phyloP scores from a whole-genome alignment of 2,329 filamentous ascomycete species.

The Allantophomopsis cytisporea region DNA sequence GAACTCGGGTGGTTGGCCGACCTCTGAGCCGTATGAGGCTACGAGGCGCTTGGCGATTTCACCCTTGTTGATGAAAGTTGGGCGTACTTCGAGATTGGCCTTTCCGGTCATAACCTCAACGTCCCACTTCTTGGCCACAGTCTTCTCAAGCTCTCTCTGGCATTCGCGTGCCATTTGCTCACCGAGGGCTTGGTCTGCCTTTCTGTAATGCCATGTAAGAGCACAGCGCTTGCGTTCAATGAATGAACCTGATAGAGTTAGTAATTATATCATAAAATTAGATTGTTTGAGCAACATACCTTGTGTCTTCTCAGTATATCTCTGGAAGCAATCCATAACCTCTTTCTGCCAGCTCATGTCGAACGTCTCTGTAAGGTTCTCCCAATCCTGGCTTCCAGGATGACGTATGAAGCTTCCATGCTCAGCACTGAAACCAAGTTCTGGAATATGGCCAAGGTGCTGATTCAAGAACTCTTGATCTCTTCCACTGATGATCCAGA shows the following conservation, averaged over 20 bases:
- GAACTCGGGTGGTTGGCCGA: constrained; percentile 58
- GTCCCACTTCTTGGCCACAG: constrained; percentile 67
- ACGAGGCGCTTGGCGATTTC: constrained; percentile 83
- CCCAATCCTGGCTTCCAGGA: constrained; percentile 66
- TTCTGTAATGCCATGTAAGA: constrained; percentile 93
- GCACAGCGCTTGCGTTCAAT: constrained; percentile 92
- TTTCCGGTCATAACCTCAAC: constrained; percentile 96
- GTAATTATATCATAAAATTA: background rate
- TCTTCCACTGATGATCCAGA: constrained; percentile 98
- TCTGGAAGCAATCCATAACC: constrained; percentile 72
- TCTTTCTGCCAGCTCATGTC: constrained; percentile 91
- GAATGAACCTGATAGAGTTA: constrained; percentile 58
- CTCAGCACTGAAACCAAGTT: constrained; percentile 89
- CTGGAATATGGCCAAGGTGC: constrained; percentile 81
- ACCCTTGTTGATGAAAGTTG: constrained; percentile 95
- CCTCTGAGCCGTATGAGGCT: constrained; percentile 45
- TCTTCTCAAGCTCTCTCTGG: constrained; percentile 66
- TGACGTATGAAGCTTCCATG: constrained; percentile 91
- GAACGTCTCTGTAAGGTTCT: constrained; percentile 73
- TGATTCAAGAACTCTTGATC: constrained; percentile 85
- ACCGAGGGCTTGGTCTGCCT: constrained; percentile 77
- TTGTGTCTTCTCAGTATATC: constrained; percentile 75
- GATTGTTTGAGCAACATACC: constrained; percentile 37
- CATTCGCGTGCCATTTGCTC: constrained; percentile 69
- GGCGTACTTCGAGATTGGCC: constrained; percentile 93